Percentiles rank a stretch among this genome's conserved stretches.
Conservation (phyloP, 2,329 filamentous ascomycete genomes). For the Aspergillus transmontanensis region DNA sequence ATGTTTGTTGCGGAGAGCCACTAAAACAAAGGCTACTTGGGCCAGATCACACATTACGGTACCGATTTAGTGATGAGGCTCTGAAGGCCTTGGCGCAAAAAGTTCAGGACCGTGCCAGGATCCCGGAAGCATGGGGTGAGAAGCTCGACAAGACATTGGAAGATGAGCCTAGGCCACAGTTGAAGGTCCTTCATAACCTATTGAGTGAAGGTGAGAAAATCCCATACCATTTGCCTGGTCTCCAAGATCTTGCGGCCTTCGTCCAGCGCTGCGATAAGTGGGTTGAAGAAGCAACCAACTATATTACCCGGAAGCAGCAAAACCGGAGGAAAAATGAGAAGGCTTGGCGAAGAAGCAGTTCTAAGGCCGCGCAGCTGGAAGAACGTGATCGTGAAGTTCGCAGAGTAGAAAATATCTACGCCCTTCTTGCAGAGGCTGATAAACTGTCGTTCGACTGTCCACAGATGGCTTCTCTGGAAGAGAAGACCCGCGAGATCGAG, state of each 20-base stretch:
- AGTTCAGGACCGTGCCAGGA: conserved; percentile 80
- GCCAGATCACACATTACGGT: conserved; percentile 72
- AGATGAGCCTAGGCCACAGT: conserved; percentile 78
- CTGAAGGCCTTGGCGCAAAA: conserved; percentile 70
- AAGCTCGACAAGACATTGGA: conserved; percentile 85
- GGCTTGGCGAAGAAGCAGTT: conserved; percentile 72
- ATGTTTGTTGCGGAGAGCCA: conserved; percentile 75
- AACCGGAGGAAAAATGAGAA: conserved; percentile 95
- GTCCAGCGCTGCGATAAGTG: conserved; percentile 97
- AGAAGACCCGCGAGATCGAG: conserved; percentile 81
- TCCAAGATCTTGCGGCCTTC: conserved; percentile 81
- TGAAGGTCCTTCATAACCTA: conserved; percentile 82
- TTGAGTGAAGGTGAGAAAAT: conserved; percentile 95
- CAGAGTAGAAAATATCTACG: conserved; percentile 84
- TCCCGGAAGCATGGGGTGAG: conserved; percentile 86
- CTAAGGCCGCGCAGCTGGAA: conserved; percentile 78
- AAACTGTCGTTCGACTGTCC: conserved; percentile 90
- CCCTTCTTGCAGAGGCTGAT: conserved; percentile 80
- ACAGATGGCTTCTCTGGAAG: conserved; percentile 82
- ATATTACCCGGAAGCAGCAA: conserved; percentile 96
- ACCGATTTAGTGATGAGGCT: conserved; percentile 73
- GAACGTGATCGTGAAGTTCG: conserved; percentile 82
- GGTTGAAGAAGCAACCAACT: conserved; percentile 95
- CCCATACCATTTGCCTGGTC: conserved; percentile 80
- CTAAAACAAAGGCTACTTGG: conserved; percentile 70